Evolutionary conservation across 495 filamentous ascomycete species (phyloP), one percentile per base, ranked within the genome.

Genomic region (Thermothielavioides terrestris): DNA sequence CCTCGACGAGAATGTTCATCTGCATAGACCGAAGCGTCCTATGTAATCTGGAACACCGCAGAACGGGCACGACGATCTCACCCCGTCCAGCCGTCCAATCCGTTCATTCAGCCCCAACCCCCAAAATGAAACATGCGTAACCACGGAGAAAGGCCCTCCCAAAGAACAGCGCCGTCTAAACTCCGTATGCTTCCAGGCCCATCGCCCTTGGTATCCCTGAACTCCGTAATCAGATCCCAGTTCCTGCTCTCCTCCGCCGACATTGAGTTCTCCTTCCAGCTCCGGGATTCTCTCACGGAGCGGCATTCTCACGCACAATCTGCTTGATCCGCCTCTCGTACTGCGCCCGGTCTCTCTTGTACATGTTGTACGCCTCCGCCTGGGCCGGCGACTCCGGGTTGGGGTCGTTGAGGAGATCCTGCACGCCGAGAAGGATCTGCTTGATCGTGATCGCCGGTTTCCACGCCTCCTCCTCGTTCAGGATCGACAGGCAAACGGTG

Each of bases 391-490:
- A 94, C 35, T 97, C 92, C 0, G 94, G 94, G 62, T 99, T 99
- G 17, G 94, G 94, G 58, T 97, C 89, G 60, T 99, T 81, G 7
- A 99, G 77, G 7, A 99, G 77, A 59, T 94, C 90, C 66, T 99
- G 92, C 42, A 97, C 90, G 34, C 92, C 92, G 2, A 97, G 78
- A 7, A 97, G 80, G 53, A 99, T 95, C 62, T 95, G 88, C 69
- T 95, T 95, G 64, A 97, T 88, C 4, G 94, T 99, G 62, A 97
- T 99, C 1, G 94, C 90, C 8, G 92, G 92, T 64, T 90, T 89
- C 92, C 94, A 99, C 8, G 86, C 92, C 62, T 99, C 92, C 54
- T 99, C 92, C 65, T 99, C 94, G 68, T 99, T 99, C 49, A 99
- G 68, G 57, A 99, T 99, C 14, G 88, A 95, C 11, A 99, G 79